Evolutionary conservation across 2,329 filamentous ascomycete species (phyloP), one percentile per base, ranked within the genome.

Genomic region (Botrytis tulipae): DNA sequence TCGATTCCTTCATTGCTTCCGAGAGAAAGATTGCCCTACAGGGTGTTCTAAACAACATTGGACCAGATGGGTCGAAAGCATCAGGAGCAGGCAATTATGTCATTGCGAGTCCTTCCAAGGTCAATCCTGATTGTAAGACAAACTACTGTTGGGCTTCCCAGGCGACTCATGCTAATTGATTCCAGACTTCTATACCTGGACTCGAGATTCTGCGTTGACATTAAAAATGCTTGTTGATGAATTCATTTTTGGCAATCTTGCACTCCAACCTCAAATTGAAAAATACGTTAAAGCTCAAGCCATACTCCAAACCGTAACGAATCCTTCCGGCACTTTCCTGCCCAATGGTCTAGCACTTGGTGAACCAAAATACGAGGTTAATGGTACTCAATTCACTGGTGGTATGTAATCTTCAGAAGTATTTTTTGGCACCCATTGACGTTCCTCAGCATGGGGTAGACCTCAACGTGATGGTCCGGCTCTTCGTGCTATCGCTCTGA

Each of bases 401-500:
- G 32, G 66, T 68, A 42, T 57, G 66, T 57, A 42, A 16, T n/a
- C 2, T 57, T 16, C 18, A 32, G 18, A n/a, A 8, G 35, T 37
- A 42, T 3, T 20, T 57, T 16, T 29, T 32, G 35, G 25, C 66
- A 32, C 6, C 9, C 9, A n/a, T 48, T 68, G 2, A 68, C 48
- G 22, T 29, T 14, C 25, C 0, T 8, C 29, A 68, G 78, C 79
- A 25, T 80, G 80, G 80, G 79, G 92, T 35, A 88, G 93, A 40
- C 93, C 93, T 25, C 93, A 96, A 82, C 87, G 91, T 42, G 93
- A 96, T 80, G 93, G 93, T 0, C 93, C 93, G 37, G 89, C 93
- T 29, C 86, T 96, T 46, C 87, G 93, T 70, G 92, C 92, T 1
- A 93, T 90, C 67, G 89, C 93, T 2, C 82, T 96, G 79, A 91